Evolutionary conservation across 306 rosid genomes (phyloP).

Genomic region (Cicer chorassanicum): DNA sequence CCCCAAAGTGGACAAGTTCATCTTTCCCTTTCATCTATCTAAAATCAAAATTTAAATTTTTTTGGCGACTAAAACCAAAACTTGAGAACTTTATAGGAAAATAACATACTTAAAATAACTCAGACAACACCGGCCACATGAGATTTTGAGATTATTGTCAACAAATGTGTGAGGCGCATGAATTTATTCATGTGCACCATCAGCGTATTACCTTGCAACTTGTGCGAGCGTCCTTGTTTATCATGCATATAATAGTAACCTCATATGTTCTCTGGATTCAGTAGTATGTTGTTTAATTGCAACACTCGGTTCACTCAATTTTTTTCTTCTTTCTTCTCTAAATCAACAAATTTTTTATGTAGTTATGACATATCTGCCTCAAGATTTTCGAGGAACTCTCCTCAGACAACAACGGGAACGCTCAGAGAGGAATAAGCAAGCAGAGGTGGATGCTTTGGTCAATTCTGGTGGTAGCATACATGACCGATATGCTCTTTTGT

Average conservation of each 20-base stretch:
- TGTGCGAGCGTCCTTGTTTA: background rate
- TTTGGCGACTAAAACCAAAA: too few species aligned
- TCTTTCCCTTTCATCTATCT: too few species aligned
- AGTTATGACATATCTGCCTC: constrained; percentile 99
- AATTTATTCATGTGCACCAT: background rate
- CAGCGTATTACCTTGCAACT: constrained; percentile 4
- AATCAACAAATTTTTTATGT: constrained; percentile 44
- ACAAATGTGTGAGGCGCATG: constrained; percentile 9
- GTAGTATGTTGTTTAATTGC: background rate
- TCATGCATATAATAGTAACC: constrained; percentile 2
- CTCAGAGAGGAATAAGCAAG: constrained; percentile 95
- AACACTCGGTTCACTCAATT: background rate
- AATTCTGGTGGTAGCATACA: constrained; percentile 82
- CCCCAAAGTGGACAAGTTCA: too few species aligned
- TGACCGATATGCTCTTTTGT: constrained; percentile 78
- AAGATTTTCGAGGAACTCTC: constrained; percentile 95
- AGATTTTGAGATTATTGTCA: constrained; percentile 32
- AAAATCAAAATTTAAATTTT: too few species aligned
- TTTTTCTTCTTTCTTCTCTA: constrained; percentile 30
- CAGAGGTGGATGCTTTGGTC: constrained; percentile 80
- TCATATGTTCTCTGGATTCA: background rate
- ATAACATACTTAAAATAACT: too few species aligned
- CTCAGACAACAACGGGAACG: constrained; percentile 92
- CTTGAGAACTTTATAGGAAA: too few species aligned
- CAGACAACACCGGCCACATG: background rate